phyloP scores from a whole-genome alignment of 163 green algal genomes.

The Scenedesmus sp. region DNA sequence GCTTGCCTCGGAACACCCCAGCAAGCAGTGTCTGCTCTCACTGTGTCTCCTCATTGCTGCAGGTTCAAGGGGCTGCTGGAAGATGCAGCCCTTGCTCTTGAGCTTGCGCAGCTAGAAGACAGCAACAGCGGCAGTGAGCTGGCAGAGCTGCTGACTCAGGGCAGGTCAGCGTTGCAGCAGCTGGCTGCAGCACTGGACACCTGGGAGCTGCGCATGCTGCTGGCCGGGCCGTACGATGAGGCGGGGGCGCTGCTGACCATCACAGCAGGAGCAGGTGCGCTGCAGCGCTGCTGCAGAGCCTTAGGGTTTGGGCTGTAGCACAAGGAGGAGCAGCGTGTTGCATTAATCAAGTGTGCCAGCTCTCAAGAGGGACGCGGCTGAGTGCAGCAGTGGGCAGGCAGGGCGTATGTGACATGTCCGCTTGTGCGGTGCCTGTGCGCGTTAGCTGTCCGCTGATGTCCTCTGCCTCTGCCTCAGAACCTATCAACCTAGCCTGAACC shows the following conservation, averaged over 20 bases:
- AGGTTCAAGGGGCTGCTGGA: constrained; percentile 69
- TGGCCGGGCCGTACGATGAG: constrained; percentile 85
- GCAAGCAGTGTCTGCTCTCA: neutral
- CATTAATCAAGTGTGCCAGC: too few species aligned
- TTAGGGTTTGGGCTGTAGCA: too few species aligned
- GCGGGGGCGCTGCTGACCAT: constrained; percentile 80
- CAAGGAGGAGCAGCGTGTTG: too few species aligned
- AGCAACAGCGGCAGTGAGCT: constrained; percentile 37
- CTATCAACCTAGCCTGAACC: too few species aligned
- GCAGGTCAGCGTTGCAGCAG: neutral
- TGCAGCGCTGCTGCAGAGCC: neutral
- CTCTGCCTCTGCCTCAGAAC: too few species aligned
- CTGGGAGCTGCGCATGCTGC: constrained; percentile 84
- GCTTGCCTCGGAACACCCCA: neutral
- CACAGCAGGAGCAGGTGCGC: constrained; percentile 83
- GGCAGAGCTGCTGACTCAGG: constrained; percentile 53
- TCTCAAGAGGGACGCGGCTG: too few species aligned
- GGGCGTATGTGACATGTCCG: too few species aligned
- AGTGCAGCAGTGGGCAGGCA: too few species aligned
- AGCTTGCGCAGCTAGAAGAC: constrained; percentile 81
- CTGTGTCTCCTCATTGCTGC: constrained; percentile 1
- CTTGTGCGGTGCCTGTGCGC: too few species aligned
- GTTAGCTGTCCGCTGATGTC: too few species aligned
- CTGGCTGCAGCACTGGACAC: constrained; percentile 62
- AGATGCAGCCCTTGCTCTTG: constrained; percentile 75